Evolutionary conservation across 495 filamentous ascomycete species (phyloP), one percentile per base, ranked within the genome.

Genomic region (Paragyromitra xinjiangensis): DNA sequence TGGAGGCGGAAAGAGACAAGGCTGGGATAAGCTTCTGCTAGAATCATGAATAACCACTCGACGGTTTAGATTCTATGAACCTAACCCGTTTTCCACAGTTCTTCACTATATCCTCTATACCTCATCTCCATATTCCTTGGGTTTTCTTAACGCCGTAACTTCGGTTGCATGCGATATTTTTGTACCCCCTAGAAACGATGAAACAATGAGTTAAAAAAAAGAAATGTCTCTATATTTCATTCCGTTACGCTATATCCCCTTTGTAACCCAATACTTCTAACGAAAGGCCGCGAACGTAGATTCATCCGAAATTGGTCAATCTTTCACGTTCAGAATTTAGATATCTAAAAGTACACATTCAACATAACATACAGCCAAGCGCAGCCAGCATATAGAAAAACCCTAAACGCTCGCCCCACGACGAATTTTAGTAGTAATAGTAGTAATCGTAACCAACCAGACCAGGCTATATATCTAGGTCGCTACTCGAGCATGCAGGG

Each of bases 281-380:
- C 39, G 12, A 34, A 42, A 51, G 16, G 11, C 63, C 44, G 26
- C 7, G 2, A 58, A 37, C 48, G 24, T 16, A 12, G n/a, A 16
- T 14, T 26, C 55, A 48, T 37, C 69, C 39, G 19, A 50, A 16
- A 40, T 40, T 40, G 34, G 26, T 24, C 42, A 11, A 64, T 44
- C 42, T 45, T 56, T 58, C 45, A 24, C 24, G 42, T 65, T 66
- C 48, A 19, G 71, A 40, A 59, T 61, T 61, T 69, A 69, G 64
- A 50, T 48, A 74, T 74, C 71, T 74, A 74, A 74, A 73, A 74
- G 51, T 74, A 74, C 51, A 74, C 40, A 37, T 69, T 55, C 48
- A 69, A 48, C 55, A 48, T 68, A 73, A 68, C 71, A 73, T 73
- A 73, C 63, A 73, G 50, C 50, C n/a, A 37, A 61, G 26, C 71